These are phyloP conservation scores for Gliomastix tumulicola DNA, from an alignment of 2,329 filamentous ascomycete species.

Conservation along the genomic window DNA sequence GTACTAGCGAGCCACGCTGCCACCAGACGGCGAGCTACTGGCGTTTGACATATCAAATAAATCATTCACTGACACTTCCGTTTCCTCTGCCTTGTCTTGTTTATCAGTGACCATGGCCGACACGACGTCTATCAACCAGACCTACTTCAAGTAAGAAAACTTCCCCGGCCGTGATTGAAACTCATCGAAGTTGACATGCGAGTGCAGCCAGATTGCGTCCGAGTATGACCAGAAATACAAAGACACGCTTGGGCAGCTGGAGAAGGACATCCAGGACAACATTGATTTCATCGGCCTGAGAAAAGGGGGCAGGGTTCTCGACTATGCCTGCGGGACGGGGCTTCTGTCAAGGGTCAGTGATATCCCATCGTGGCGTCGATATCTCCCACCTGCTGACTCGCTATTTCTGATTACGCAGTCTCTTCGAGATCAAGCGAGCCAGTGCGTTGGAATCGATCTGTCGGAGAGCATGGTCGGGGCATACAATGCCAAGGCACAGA, in stretches of 20 bases:
- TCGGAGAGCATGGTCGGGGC: conserved; percentile 20
- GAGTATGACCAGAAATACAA: conserved; percentile 44
- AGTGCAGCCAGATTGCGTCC: conserved; percentile 17
- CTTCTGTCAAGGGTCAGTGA: conserved; percentile 16
- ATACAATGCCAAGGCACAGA: conserved; percentile 19
- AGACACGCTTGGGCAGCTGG: conserved; percentile 37
- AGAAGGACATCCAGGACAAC: neutral
- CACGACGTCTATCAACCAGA: conserved; percentile 25
- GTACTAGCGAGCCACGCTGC: no score
- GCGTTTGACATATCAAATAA: no score
- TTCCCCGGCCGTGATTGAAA: no score
- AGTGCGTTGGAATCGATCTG: conserved; percentile 21
- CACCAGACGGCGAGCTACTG: no score
- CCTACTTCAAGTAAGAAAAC: conserved; percentile 33
- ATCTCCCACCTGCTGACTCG: no score
- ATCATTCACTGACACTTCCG: no score
- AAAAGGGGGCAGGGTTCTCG: conserved; percentile 17
- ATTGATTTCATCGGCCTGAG: conserved; percentile 55
- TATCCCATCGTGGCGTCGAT: neutral
- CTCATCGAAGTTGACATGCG: no score
- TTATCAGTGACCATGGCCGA: conserved; percentile 23
- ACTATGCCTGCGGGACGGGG: conserved; percentile 22
- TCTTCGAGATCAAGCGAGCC: neutral
- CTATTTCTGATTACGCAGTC: no score
- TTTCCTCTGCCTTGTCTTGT: no score